Base-by-base conservation (phyloP, 1,284 basidiomycete species). In the Melampsora larici-populina region DNA sequence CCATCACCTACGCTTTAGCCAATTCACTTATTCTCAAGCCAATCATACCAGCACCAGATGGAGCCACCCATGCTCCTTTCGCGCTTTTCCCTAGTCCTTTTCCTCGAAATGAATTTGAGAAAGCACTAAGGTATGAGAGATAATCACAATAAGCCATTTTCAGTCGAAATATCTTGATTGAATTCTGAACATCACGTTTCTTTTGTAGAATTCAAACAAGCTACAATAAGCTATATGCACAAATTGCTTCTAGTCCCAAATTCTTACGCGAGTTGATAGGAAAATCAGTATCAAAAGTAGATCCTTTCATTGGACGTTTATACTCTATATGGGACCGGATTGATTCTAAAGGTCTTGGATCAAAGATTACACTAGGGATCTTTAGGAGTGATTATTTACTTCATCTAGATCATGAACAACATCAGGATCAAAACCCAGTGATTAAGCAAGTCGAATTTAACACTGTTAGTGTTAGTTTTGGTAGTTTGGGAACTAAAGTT, bases 371-470 rank as follows among this genome's bases (percentile, higher is more conserved):
- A 79, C 87, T 99, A 13, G 94, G 95, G 15, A 86, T 99, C n/a
- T 97, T 97, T 84, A 88, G 97, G 69, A 96, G 93, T 18, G 96
- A 99, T 85, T 99, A 98, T 84, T 87, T 99, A 58, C 85, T 98
- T n/a, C 93, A 99, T 82, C 84, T 43, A 43, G 18, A 29, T 24
- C 11, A 49, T 11, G 48, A 21, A 55, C 2, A 43, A 55, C 43
- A 75, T n/a, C 72, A 48, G 15, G 64, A 36, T 33, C 78, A 78
- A 29, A 80, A 84, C 0, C 80, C 89, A 13, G 85, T 86, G 36
- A 85, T 99, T 79, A 97, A 94, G 84, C 96, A 99, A 85, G 96
- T 99, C 71, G 97, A 99, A 84, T 97, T 98, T 85, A 99, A 99
- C 84, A 98, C 96, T 6, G 96, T 98, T 80, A 93, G 94, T 0